Conservation (phyloP, 2,329 filamentous ascomycete genomes). For the Xylariaceae sp. region DNA sequence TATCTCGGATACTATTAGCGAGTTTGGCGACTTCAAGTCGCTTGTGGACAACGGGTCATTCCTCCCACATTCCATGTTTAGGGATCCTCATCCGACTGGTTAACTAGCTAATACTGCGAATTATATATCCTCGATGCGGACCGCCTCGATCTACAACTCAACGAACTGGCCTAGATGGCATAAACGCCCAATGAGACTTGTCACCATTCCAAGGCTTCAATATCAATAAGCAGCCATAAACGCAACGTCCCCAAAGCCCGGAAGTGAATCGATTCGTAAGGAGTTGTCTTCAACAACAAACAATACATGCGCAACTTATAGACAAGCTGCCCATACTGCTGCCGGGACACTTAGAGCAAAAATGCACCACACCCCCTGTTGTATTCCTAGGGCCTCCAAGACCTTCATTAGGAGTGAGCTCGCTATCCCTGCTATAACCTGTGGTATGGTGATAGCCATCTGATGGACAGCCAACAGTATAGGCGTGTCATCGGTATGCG, state of each 20-base stretch:
- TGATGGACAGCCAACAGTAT: neutral
- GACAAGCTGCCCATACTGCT: constrained; percentile 1
- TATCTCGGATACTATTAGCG: neutral
- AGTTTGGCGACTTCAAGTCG: neutral
- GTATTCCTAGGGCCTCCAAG: neutral
- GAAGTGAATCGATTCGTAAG: neutral
- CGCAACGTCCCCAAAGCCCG: neutral
- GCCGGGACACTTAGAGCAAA: constrained; percentile 3
- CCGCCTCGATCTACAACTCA: neutral
- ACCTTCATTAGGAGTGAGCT: neutral
- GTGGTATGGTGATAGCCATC: neutral
- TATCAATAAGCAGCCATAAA: neutral
- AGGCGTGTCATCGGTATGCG: constrained; percentile 1
- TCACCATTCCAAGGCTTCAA: neutral
- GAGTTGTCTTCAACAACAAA: neutral
- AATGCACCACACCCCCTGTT: neutral
- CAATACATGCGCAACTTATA: neutral
- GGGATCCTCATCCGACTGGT: neutral
- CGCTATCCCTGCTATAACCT: neutral
- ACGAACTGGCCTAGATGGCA: neutral
- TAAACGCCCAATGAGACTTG: neutral
- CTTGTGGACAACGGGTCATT: no score
- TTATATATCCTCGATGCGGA: neutral
- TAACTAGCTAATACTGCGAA: neutral
- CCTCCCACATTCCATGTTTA: neutral